phyloP scores from a whole-genome alignment of 208 protist species.

The Vickermania spadyakhi region DNA sequence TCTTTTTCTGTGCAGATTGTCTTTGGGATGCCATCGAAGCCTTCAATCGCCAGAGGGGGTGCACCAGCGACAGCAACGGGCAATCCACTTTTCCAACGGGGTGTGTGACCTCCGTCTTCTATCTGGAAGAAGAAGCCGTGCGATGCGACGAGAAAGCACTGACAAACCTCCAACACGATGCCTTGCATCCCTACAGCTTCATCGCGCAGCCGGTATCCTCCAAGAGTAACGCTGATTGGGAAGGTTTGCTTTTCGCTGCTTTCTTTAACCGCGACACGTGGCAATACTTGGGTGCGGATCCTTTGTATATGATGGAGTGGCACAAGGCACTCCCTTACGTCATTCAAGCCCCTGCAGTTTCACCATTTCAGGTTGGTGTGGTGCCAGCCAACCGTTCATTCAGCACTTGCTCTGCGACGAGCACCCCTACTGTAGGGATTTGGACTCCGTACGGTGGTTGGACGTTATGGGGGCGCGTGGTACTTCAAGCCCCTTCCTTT shows the following conservation, averaged over 20 bases:
- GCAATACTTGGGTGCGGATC: not conserved
- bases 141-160: not conserved
- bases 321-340: not conserved
- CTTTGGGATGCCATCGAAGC: not conserved
- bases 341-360: not conserved
- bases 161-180: not conserved
- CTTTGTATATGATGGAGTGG: not conserved
- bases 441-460: constrained; percentile 1
- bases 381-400: not conserved
- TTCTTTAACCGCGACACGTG: not conserved
- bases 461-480: not conserved
- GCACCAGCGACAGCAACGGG: not conserved
- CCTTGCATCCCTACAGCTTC: not conserved
- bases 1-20: not conserved
- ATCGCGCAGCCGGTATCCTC: not conserved
- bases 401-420: not conserved
- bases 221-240: not conserved
- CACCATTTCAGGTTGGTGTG: not conserved
- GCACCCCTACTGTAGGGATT: not conserved
- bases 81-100: no score
- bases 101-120: not conserved
- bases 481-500: no score
- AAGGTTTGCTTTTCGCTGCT: not conserved
- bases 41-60: not conserved
- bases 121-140: not conserved